Evolutionary conservation across 768 basidiomycete genomes (phyloP).

Genomic region (Mycena rosella): DNA sequence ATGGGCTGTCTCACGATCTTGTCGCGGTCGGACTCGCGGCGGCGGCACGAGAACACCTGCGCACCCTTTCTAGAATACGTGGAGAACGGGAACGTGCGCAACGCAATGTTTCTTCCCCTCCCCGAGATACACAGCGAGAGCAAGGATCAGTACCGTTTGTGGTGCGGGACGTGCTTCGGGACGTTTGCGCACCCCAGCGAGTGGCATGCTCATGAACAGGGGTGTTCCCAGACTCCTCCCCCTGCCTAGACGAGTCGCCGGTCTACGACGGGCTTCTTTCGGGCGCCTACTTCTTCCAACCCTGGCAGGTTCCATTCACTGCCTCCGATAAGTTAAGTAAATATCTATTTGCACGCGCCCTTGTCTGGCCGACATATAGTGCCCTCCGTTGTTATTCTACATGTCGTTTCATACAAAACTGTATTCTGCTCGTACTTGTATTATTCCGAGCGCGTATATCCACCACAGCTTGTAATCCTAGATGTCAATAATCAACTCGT

Average conservation of each 20-base stretch:
- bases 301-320: neutral
- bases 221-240: neutral
- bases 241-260: neutral
- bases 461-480: neutral
- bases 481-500: neutral
- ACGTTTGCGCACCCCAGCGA: neutral
- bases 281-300: neutral
- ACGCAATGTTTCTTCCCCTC: constrained; percentile 6
- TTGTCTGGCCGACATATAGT: neutral
- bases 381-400: neutral
- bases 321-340: neutral
- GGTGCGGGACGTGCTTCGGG: constrained; percentile 11
- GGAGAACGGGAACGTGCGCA: neutral
- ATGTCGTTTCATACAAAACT: neutral
- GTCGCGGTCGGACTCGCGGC: constrained; percentile 15
- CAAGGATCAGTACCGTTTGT: neutral
- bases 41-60: constrained; percentile 20
- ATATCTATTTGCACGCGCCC: neutral
- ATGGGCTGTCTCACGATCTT: constrained; percentile 18
- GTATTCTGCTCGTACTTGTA: neutral
- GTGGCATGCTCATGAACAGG: constrained; percentile 3
- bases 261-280: too few relatives aligned
- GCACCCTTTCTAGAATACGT: neutral
- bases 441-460: neutral
- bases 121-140: constrained; percentile 19